Evolutionary conservation across 495 filamentous ascomycete species (phyloP), one percentile per base, ranked within the genome.

Genomic region (Penicillium riverlandense): DNA sequence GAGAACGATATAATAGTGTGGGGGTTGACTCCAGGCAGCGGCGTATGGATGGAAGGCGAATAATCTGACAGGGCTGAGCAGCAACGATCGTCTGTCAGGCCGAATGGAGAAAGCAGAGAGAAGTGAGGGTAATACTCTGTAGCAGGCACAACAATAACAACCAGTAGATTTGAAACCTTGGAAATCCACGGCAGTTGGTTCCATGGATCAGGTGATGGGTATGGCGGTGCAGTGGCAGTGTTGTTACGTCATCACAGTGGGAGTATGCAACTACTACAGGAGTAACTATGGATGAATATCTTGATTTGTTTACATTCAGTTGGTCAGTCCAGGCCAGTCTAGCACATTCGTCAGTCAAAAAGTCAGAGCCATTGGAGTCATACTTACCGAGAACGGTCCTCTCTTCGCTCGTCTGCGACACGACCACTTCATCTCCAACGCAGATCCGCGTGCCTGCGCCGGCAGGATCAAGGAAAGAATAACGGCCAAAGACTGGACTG

Each of bases 401-500:
- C 54, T 84, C 76, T 28, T 62, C 53, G 42, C 79, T 79, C 48
- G 70, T 60, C 57, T 67, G 74, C 11, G 69, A 72, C 28, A 94
- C 80, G 30, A 48, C 50, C 12, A 90, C 79, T 56, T 80, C 75
- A 67, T 91, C 86, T 0, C 88, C 88, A 31, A 92, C 78, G 4
- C 61, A 66, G 31, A 91, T 63, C 36, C 22, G 44, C 13, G 53
- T 50, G 10, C 55, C 61, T 35, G 59, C 58, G 6, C 48, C 48
- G 11, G 40, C 50, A 32, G 52, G 44, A 30, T 68, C 61, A 35
- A 85, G 56, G 57, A 90, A 94, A 5, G 72, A 80, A 67, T 94
- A 95, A 37, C 88, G 70, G 15, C 89, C 89, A 77, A 91, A 94
- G 1, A 92, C 78, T 33, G 89, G 89, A 61, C 76, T 82, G 60